Evolutionary conservation across 169 alveolate species (phyloP), one percentile per base, ranked within the genome.

Genomic region (Plasmodium falciparum): DNA sequence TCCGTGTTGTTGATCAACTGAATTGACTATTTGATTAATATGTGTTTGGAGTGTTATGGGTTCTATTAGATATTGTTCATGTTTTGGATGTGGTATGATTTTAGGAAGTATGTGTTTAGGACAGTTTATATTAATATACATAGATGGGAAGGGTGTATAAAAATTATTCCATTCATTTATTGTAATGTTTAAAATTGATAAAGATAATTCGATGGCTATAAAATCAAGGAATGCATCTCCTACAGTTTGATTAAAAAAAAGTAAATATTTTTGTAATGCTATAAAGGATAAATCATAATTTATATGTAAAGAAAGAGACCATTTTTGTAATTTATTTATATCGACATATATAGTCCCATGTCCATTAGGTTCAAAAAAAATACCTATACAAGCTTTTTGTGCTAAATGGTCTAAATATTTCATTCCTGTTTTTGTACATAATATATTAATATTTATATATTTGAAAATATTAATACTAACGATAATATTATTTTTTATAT

Each of bases 341-440:
- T 85, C 26, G n/a, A 70, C 52, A 50, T 85, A 85, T 5, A 85
- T 85, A 20, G 88, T 74, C 1, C 96, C 96, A 63, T 94, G 96
- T 3, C 96, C 96, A 80, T 94, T 94, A n/a, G 94, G 54, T 65
- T 94, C 96, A 59, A 92, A 94, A 24, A 88, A 75, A n/a, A 94
- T 72, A 0, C 95, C 88, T 13, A 94, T 65, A 56, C 91, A 74
- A 22, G 93, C 92, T 45, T 75, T 62, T 45, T 63, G 70, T 29
- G 91, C 93, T 59, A 75, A 39, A 6, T 43, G 66, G 69, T 92
- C 93, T 70, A 92, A 69, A 59, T 94, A n/a, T 61, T 94, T 94
- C 9, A 92, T 72, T 3, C 96, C 96, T 20, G 90, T 83, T 62
- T 88, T 89, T 61, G 93, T 80, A 29, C 89, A 85, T 88, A 72